Percentiles rank a stretch among this genome's conserved stretches.
phyloP scores from a whole-genome alignment of 208 protist species.

The Trichomonas vaginalis region DNA sequence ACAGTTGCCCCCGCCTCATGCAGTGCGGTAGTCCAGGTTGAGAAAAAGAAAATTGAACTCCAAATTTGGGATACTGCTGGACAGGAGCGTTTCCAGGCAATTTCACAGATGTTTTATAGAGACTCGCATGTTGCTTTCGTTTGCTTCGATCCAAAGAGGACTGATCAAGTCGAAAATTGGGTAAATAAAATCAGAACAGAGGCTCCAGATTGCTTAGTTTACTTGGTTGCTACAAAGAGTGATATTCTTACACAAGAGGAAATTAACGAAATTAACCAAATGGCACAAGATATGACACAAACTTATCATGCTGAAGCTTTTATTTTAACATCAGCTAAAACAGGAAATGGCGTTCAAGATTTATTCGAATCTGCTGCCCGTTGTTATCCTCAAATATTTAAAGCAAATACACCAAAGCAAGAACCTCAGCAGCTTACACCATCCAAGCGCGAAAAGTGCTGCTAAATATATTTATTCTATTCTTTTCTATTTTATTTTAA shows the following conservation, averaged over 20 bases:
- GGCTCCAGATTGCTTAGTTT: background rate
- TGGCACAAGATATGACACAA: background rate
- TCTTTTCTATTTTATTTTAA: too few relatives aligned
- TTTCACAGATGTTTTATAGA: background rate
- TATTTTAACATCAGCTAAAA: background rate
- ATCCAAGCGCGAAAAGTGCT: too few relatives aligned
- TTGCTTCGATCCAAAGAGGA: background rate
- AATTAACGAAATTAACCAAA: background rate
- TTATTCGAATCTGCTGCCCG: background rate
- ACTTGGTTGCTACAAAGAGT: background rate
- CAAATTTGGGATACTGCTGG: background rate
- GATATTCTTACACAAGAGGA: background rate
- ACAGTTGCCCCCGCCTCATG: background rate
- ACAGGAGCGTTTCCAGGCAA: background rate
- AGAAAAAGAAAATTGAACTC: background rate
- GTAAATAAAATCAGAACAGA: background rate
- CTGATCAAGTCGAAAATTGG: background rate
- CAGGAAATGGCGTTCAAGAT: background rate
- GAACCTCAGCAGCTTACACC: too few relatives aligned
- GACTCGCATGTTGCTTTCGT: background rate
- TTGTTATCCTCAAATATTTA: too few relatives aligned
- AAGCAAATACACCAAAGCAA: too few relatives aligned
- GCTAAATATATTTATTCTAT: too few relatives aligned
- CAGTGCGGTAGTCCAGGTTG: background rate
- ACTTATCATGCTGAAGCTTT: background rate